Conservation (phyloP, 208 protist species). For the Phytomonas sp. region DNA sequence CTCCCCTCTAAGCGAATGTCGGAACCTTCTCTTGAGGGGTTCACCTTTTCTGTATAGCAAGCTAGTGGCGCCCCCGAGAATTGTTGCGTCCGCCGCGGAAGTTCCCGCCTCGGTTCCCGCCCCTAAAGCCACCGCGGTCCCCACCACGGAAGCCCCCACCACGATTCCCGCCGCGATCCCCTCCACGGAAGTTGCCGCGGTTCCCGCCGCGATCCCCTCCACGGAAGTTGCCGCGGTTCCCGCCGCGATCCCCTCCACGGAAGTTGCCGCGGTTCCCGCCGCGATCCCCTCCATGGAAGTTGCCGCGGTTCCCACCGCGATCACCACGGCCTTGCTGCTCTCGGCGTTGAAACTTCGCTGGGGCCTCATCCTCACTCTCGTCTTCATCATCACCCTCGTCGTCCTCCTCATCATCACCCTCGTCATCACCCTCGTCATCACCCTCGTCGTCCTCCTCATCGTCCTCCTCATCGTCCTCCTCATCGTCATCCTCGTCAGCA, state of each 20-base stretch:
- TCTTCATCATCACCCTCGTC: conserved; percentile 64
- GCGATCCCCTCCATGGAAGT: conserved; percentile 25
- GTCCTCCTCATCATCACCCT: conserved; percentile 32
- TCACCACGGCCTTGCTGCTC: conserved; percentile 39
- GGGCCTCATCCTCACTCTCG: conserved; percentile 42
- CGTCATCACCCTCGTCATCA: conserved; percentile 19
- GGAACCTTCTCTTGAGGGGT: not conserved
- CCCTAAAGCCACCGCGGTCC: conserved; percentile 56
- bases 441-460: conserved; percentile 18
- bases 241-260: conserved; percentile 23
- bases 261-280: conserved; percentile 29
- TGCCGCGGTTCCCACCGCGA: conserved; percentile 25
- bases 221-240: conserved; percentile 31
- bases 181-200: conserved; percentile 39
- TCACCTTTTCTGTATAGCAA: not conserved
- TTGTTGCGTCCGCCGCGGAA: conserved; percentile 17
- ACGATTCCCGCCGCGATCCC: conserved; percentile 44
- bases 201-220: conserved; percentile 29
- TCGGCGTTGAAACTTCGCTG: conserved; percentile 68
- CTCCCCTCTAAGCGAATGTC: not conserved
- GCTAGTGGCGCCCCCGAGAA: not conserved
- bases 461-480: conserved; percentile 19
- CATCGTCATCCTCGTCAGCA: conserved; percentile 9
- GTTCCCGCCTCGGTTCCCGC: conserved; percentile 18
- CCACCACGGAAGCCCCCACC: conserved; percentile 47